Base-by-base conservation (phyloP, 805 yeast genomes). In the Sugiyamaella marilandica region DNA sequence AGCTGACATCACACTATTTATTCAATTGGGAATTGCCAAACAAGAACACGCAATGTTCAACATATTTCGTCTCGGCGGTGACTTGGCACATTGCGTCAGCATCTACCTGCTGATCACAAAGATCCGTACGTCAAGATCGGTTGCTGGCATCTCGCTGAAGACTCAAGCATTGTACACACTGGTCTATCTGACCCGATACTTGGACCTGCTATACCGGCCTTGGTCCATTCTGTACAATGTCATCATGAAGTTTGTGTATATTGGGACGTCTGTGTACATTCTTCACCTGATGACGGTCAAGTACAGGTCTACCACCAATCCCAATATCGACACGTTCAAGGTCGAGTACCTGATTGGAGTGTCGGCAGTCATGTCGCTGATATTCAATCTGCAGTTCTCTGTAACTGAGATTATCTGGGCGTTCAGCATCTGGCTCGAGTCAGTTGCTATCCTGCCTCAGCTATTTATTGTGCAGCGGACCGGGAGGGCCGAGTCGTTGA, bases 391-490 rank as follows among this genome's bases (percentile, higher is more conserved):
- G 66, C 77, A 79, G 49, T 90, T 82, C 69, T 70, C 83, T 0
- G 39, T 81, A 10, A 55, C 76, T 10, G 96, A 70, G 58, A 60
- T 73, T 31, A 50, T 83, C 33, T 94, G 99, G 99, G 77, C 94
- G 19, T 94, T 90, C 64, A 83, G 92, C 13, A 71, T 90, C 49
- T 94, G 98, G 97, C 77, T 94, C 50, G 99, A 94, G 70, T 78
- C 92, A 43, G 86, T 87, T 33, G 95, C 96, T 10, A 90, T 94
- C 52, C 70, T 94, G 55, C 99, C 99, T 4, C 99, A 94, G 71
- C 74, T 94, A 66, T 90, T 85, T 68, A 80, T 94, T 81, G 75
- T 94, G 54, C 96, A 91, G 65, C 84, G 85, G 59, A 82, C 92
- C 1, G 97, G 97, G 14, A 85, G 86, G 62, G 91, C 97, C 2